These are phyloP conservation scores for Ammopiptanthus mongolicus DNA, from an alignment of 306 rosid species.

Conservation along the genomic window DNA sequence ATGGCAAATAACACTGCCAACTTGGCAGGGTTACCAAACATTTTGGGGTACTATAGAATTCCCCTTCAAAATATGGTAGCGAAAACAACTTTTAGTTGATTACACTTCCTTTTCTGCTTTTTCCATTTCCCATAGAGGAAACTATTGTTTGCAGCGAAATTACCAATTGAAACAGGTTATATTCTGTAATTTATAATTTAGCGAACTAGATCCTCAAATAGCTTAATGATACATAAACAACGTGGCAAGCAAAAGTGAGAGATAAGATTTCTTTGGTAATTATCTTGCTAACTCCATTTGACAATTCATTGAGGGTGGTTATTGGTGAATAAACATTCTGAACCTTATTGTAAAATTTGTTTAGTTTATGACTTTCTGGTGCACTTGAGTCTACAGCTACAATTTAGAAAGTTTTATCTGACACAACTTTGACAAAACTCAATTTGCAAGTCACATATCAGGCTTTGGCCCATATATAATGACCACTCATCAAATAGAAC, in stretches of 20 bases:
- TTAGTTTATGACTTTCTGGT: not conserved
- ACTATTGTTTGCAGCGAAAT: not conserved
- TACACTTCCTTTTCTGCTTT: not conserved
- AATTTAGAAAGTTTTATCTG: not conserved
- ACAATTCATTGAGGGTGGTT: not conserved
- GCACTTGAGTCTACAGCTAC: not conserved
- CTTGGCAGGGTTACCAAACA: not conserved
- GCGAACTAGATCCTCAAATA: constrained; percentile 1
- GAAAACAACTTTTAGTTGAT: not conserved
- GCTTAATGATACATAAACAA: not conserved
- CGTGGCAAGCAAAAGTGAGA: not conserved
- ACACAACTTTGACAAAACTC: not conserved
- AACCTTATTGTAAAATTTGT: not conserved
- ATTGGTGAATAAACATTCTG: not conserved
- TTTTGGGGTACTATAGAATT: not conserved
- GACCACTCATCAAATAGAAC: constrained; percentile 1
- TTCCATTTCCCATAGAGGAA: constrained; percentile 1
- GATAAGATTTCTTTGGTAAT: not conserved
- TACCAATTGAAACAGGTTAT: not conserved
- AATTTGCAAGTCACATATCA: not conserved
- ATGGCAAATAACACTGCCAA: not conserved
- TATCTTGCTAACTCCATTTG: not conserved
- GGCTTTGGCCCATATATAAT: not conserved
- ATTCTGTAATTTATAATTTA: not conserved
- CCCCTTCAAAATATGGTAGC: not conserved